Evolutionary conservation across 192 early-diverging fungal genomes (phyloP).

Genomic region (Rhizophagus sp.): DNA sequence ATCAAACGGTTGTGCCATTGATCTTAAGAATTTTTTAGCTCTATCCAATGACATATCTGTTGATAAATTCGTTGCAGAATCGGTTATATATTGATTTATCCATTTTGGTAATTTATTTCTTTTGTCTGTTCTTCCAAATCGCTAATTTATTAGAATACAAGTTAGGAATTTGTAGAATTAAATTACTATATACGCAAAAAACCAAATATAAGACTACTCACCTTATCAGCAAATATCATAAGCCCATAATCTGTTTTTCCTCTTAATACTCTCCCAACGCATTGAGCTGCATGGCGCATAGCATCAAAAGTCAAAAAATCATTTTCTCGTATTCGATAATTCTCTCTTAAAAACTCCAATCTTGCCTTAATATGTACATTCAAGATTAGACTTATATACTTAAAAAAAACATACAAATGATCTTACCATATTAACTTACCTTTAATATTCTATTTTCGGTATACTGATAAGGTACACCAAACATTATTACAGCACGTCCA

Average conservation of each 20-base stretch:
- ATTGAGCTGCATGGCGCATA: constrained; percentile 98
- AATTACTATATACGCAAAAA: background rate
- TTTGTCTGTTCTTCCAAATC: constrained; percentile 94
- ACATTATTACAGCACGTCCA: constrained; percentile 98
- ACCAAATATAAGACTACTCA: constrained; percentile 23
- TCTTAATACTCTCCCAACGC: constrained; percentile 94
- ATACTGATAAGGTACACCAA: constrained; percentile 99
- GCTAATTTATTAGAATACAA: constrained; percentile 37
- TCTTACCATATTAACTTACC: constrained; percentile 35
- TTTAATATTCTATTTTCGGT: constrained; percentile 94
- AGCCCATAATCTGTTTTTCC: constrained; percentile 99
- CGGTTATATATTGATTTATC: constrained; percentile 89
- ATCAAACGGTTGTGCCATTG: constrained; percentile 95
- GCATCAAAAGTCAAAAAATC: constrained; percentile 99
- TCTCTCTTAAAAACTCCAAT: constrained; percentile 92
- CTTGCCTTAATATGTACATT: constrained; percentile 59
- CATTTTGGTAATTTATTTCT: constrained; percentile 95
- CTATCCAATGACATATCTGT: constrained; percentile 96
- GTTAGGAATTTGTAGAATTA: background rate
- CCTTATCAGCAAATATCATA: constrained; percentile 99
- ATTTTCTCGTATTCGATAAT: constrained; percentile 93
- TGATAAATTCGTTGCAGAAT: constrained; percentile 86
- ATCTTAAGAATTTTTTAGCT: constrained; percentile 89
- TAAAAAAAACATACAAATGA: background rate
- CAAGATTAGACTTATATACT: background rate